Conservation (phyloP, 495 filamentous ascomycete genomes). For the Parachaetomium inaequale region DNA sequence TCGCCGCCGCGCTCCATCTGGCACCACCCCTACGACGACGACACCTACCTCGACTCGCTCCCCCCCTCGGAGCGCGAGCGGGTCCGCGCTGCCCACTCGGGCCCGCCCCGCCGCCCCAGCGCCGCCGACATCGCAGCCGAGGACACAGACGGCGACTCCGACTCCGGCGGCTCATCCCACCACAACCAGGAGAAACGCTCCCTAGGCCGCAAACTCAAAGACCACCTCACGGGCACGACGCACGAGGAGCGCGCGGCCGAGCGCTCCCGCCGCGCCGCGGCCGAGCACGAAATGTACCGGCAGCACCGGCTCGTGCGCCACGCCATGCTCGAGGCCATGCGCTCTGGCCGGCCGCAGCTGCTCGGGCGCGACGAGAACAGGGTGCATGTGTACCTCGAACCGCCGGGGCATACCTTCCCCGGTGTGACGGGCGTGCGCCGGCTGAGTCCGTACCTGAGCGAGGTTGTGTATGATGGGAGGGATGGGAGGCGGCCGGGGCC, state of each 20-base stretch:
- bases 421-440: constrained; percentile 13
- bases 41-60: constrained; percentile 19
- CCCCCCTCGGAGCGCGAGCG: constrained; percentile 11
- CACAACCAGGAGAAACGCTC: neutral
- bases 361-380: constrained; percentile 24
- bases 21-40: constrained; percentile 35
- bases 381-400: constrained; percentile 26
- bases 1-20: constrained; percentile 31
- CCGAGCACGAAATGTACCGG: constrained; percentile 25
- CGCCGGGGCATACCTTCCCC: constrained; percentile 24
- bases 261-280: constrained; percentile 9
- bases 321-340: constrained; percentile 24
- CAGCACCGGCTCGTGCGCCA: constrained; percentile 27
- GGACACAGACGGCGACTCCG: constrained; percentile 16
- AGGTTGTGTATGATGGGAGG: constrained; percentile 25
- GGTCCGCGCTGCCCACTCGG: neutral
- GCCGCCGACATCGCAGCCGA: constrained; percentile 18
- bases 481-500: constrained; percentile 6
- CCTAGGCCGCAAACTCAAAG: constrained; percentile 26
- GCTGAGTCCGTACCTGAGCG: constrained; percentile 26
- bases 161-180: neutral
- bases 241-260: constrained; percentile 23
- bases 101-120: neutral
- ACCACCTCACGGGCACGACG: constrained; percentile 28
- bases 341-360: constrained; percentile 17